These are phyloP conservation scores for Xerocomus potaroensis DNA, from an alignment of 768 basidiomycete genomes.

Conservation along the genomic window DNA sequence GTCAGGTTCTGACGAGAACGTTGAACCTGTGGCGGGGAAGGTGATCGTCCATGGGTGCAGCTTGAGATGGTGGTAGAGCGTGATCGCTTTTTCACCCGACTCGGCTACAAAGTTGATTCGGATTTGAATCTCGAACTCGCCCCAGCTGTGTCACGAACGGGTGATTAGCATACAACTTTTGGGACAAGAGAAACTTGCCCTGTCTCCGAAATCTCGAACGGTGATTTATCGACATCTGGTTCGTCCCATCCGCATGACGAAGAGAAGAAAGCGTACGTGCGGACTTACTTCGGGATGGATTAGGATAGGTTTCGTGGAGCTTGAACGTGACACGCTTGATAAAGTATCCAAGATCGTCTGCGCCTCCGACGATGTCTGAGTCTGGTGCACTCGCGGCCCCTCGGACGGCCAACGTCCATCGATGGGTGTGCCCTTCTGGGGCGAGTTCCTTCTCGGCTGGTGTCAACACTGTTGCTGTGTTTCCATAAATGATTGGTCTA, in stretches of 20 bases:
- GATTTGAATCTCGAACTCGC: conserved; percentile 96
- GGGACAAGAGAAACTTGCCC: conserved; percentile 47
- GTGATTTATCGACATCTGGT: conserved; percentile 84
- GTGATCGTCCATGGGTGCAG: conserved; percentile 81
- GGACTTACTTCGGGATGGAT: conserved; percentile 77
- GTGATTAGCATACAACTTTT: neutral
- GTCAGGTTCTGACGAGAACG: conserved; percentile 48
- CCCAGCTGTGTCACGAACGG: conserved; percentile 59
- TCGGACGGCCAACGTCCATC: conserved; percentile 94
- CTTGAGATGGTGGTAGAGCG: conserved; percentile 90
- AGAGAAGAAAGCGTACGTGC: neutral
- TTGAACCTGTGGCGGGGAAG: conserved; percentile 13
- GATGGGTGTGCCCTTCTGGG: conserved; percentile 81
- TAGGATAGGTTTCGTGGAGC: conserved; percentile 93
- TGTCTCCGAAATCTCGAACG: conserved; percentile 94
- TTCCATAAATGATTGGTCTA: conserved; percentile 94
- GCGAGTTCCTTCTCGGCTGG: conserved; percentile 60
- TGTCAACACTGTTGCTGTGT: conserved; percentile 77
- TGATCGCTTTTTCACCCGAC: conserved; percentile 85
- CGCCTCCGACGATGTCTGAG: conserved; percentile 79
- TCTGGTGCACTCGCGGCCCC: conserved; percentile 75
- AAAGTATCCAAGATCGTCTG: conserved; percentile 86
- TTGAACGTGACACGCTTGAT: conserved; percentile 97
- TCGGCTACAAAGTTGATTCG: conserved; percentile 86
- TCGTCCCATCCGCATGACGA: neutral